Conservation (phyloP, 1,284 basidiomycete genomes). For the Microbotryum scabiosae region DNA sequence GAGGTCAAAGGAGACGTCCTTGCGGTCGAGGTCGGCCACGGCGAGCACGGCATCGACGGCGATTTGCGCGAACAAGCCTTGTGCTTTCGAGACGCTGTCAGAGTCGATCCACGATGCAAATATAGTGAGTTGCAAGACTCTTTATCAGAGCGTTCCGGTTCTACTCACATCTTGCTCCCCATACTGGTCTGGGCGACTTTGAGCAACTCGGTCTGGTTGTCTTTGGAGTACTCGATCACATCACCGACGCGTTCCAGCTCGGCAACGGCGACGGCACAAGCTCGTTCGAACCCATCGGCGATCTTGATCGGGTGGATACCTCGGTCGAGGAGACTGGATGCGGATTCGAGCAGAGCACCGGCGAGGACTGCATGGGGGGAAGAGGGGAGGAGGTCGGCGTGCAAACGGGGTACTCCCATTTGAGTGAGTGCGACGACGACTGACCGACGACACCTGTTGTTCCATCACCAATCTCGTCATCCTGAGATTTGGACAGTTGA, state of each 20-base stretch:
- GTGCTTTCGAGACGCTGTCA: constrained; percentile 86
- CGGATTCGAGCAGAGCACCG: constrained; percentile 86
- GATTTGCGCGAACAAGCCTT: constrained; percentile 90
- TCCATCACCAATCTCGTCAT: constrained; percentile 98
- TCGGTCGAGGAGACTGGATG: constrained; percentile 74
- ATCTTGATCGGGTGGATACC: constrained; percentile 98
- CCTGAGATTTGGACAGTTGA: constrained; percentile 92
- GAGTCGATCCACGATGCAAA: neutral
- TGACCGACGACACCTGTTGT: constrained; percentile 96
- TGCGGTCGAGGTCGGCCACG: constrained; percentile 88
- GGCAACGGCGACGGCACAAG: constrained; percentile 78
- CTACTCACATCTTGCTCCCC: constrained; percentile 82
- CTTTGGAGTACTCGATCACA: constrained; percentile 70
- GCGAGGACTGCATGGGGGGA: constrained; percentile 64
- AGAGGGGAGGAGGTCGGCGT: neutral
- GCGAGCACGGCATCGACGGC: constrained; percentile 93
- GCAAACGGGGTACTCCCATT: neutral
- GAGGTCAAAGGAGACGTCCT: constrained; percentile 94
- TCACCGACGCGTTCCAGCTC: constrained; percentile 92
- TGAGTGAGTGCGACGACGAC: constrained; percentile 40
- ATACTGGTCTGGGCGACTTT: constrained; percentile 94
- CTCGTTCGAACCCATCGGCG: constrained; percentile 94
- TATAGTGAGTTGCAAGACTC: neutral
- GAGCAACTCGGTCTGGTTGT: constrained; percentile 59
- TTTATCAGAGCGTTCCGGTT: neutral